These are phyloP conservation scores for Spiromastix sp. DNA, from an alignment of 2,329 filamentous ascomycete genomes.

Conservation along the genomic window DNA sequence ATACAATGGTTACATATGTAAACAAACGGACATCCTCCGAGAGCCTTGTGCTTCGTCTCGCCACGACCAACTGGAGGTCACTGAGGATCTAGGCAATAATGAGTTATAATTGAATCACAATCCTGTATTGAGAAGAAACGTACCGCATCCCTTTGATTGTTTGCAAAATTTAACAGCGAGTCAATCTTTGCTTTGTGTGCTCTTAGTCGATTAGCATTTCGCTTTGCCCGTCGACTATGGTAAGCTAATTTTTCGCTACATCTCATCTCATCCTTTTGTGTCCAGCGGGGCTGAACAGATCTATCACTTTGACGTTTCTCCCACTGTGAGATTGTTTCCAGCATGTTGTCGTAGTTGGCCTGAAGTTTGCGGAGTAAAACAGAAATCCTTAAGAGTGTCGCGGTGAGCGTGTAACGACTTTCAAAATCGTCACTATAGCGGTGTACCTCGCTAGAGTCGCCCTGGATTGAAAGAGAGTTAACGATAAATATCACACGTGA, in stretches of 20 bases:
- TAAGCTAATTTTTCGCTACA: background rate
- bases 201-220: background rate
- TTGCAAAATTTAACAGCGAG: background rate
- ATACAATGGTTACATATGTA: slow-evolving; percentile 1
- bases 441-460: too few relatives aligned
- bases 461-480: too few relatives aligned
- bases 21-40: background rate
- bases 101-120: background rate
- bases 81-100: background rate
- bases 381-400: too few relatives aligned
- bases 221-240: background rate
- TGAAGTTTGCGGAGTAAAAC: background rate
- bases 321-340: background rate
- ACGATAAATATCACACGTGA: too few relatives aligned
- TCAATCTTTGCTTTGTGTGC: background rate
- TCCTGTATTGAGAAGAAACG: background rate
- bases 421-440: too few relatives aligned
- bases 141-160: background rate
- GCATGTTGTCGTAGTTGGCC: background rate
- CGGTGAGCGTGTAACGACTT: too few relatives aligned
- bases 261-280: background rate
- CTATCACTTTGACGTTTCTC: background rate
- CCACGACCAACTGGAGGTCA: background rate
- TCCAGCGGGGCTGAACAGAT: background rate
- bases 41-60: background rate